A percentile compares a stretch with the other conserved stretches of the same genome.
Conservation (phyloP, 1,139 yeast genomes). For the Hemisphaericaspora lyxosophila region DNA sequence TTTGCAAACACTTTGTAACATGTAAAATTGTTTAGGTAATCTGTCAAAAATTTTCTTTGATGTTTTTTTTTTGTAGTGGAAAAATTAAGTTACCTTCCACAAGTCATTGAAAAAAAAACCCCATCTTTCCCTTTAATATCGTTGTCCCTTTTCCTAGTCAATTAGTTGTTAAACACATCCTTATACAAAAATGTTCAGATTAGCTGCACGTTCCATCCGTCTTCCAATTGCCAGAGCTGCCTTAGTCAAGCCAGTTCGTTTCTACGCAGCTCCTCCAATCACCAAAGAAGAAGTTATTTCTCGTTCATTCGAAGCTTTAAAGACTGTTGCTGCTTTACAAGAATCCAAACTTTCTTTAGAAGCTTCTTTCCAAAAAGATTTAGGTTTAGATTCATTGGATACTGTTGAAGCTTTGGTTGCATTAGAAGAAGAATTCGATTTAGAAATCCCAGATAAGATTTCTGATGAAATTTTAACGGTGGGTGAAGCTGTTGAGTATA, state of each 20-base stretch:
- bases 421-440: slow-evolving; percentile 70
- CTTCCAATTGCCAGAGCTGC: slow-evolving; percentile 32
- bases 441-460: slow-evolving; percentile 67
- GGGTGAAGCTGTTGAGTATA: slow-evolving; percentile 66
- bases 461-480: slow-evolving; percentile 70
- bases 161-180: slow-evolving; percentile 3
- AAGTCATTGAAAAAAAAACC: slow-evolving; percentile 3
- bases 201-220: slow-evolving; percentile 41
- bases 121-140: background rate
- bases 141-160: background rate
- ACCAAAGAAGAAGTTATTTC: slow-evolving; percentile 47
- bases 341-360: slow-evolving; percentile 44
- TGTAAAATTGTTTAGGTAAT: background rate
- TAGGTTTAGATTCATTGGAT: slow-evolving; percentile 70
- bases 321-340: slow-evolving; percentile 52
- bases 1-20: too few relatives aligned
- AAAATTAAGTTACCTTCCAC: background rate
- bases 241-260: slow-evolving; percentile 38
- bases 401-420: slow-evolving; percentile 73
- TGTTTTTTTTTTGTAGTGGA: background rate
- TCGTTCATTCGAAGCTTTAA: slow-evolving; percentile 51
- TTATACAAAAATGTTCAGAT: slow-evolving; percentile 50
- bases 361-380: slow-evolving; percentile 58
- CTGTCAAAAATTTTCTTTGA: slow-evolving; percentile 1
- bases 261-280: slow-evolving; percentile 50